Evolutionary conservation across 352 stramenopile genomes (phyloP).

Genomic region (Pythium graminicola): DNA sequence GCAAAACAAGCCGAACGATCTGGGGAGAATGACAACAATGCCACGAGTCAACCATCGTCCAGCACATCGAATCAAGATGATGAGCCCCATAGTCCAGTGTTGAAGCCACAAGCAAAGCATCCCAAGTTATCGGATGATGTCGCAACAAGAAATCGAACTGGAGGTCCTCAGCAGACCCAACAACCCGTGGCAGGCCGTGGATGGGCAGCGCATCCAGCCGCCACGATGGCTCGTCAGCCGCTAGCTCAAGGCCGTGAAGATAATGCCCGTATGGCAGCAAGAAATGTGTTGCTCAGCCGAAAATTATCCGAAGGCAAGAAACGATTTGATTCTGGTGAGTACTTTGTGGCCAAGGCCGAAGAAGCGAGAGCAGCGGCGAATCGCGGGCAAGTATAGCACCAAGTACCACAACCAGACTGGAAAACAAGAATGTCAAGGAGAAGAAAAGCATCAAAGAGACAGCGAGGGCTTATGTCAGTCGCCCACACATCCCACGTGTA

Average conservation of each 20-base stretch:
- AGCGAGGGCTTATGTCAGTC: background rate
- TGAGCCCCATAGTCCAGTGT: conserved; percentile 18
- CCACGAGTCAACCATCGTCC: background rate
- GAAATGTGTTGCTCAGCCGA: conserved; percentile 58
- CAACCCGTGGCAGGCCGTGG: background rate
- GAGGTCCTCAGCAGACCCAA: background rate
- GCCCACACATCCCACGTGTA: too few species aligned
- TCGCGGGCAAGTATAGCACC: conserved; percentile 1
- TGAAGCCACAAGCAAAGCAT: conserved; percentile 43
- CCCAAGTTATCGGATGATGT: conserved; percentile 59
- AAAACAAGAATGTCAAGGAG: background rate
- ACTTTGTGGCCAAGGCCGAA: conserved; percentile 41
- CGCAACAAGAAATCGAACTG: conserved; percentile 19
- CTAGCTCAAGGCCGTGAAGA: background rate
- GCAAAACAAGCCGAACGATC: conserved; percentile 16
- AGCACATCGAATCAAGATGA: conserved; percentile 17
- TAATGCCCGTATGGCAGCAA: conserved; percentile 29
- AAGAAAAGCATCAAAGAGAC: background rate
- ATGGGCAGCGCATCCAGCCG: background rate
- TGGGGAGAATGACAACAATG: background rate
- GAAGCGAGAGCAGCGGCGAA: conserved; percentile 23
- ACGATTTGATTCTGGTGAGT: conserved; percentile 71
- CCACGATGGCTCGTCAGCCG: background rate
- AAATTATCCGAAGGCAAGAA: conserved; percentile 59
- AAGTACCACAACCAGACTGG: background rate